Conservation (phyloP, 2,329 filamentous ascomycete genomes). For the Coleophoma eucalyptorum region DNA sequence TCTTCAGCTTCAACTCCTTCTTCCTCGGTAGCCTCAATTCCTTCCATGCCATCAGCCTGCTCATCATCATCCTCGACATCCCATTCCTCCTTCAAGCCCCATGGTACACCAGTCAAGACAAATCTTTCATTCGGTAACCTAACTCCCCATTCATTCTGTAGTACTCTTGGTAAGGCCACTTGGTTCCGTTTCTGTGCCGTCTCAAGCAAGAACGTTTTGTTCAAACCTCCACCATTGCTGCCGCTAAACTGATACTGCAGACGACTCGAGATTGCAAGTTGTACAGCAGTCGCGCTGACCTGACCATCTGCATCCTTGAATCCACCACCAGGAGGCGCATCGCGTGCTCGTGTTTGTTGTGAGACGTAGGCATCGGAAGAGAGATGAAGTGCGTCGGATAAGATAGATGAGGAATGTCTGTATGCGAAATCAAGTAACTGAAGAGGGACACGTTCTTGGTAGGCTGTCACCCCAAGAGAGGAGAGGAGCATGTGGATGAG, state of each 20-base stretch:
- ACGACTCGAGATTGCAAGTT: constrained; percentile 67
- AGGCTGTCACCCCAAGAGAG: constrained; percentile 73
- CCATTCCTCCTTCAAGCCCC: constrained; percentile 60
- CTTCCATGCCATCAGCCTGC: constrained; percentile 34
- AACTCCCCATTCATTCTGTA: constrained; percentile 64
- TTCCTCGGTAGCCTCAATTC: constrained; percentile 30
- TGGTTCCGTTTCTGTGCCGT: constrained; percentile 70
- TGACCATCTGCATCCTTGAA: constrained; percentile 27
- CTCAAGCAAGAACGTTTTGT: constrained; percentile 75
- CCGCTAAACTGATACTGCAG: constrained; percentile 66
- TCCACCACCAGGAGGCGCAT: constrained; percentile 25
- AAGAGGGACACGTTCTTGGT: constrained; percentile 78
- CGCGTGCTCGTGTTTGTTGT: constrained; percentile 26
- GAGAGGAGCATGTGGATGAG: constrained; percentile 77
- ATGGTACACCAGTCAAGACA: constrained; percentile 61
- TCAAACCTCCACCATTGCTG: constrained; percentile 45
- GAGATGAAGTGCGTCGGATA: constrained; percentile 68
- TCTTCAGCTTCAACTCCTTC: constrained; percentile 34
- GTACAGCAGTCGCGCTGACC: constrained; percentile 63
- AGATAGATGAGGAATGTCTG: constrained; percentile 70
- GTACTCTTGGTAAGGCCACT: constrained; percentile 58
- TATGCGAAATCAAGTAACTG: constrained; percentile 85
- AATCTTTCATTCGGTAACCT: constrained; percentile 65
- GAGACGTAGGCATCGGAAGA: constrained; percentile 63
- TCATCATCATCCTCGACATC: constrained; percentile 42